These are phyloP conservation scores for Massarina eburnea DNA, from an alignment of 2,329 filamentous ascomycete species.

Conservation along the genomic window DNA sequence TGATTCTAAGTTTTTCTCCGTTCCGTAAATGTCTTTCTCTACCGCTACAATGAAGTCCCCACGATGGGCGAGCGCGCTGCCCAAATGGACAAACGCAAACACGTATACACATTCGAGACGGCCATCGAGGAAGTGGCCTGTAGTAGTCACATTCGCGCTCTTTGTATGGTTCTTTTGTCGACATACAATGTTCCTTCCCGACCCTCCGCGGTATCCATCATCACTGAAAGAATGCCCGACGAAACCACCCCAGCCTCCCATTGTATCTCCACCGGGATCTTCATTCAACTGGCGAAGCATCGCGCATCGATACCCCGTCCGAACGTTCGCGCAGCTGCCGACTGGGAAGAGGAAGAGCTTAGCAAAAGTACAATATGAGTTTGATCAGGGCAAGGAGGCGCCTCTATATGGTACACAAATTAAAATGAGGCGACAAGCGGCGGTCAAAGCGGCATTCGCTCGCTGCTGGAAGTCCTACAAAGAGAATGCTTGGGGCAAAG, in stretches of 20 bases:
- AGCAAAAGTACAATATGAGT: constrained; percentile 72
- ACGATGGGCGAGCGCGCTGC: not conserved
- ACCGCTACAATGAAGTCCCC: not conserved
- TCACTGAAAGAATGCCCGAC: constrained; percentile 17
- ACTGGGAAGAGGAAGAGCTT: constrained; percentile 67
- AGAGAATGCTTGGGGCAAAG: constrained; percentile 75
- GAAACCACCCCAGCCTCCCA: constrained; percentile 14
- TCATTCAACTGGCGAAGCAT: constrained; percentile 18
- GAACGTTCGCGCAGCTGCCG: constrained; percentile 72
- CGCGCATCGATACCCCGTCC: constrained; percentile 28
- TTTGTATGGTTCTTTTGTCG: not conserved
- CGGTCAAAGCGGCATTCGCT: constrained; percentile 72
- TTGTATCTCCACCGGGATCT: constrained; percentile 5
- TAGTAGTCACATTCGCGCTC: not conserved
- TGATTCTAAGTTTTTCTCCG: not conserved
- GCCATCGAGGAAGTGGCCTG: not conserved
- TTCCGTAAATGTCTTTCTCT: not conserved
- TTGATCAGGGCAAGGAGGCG: constrained; percentile 50
- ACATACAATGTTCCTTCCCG: constrained; percentile 9
- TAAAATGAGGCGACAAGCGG: constrained; percentile 63
- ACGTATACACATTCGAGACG: not conserved
- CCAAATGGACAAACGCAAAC: not conserved
- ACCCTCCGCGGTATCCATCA: constrained; percentile 9
- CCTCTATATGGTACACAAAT: constrained; percentile 46
- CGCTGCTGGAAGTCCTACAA: constrained; percentile 81